These are phyloP conservation scores for Chaetomium sp. DNA, from an alignment of 2,329 filamentous ascomycete genomes.

Conservation along the genomic window DNA sequence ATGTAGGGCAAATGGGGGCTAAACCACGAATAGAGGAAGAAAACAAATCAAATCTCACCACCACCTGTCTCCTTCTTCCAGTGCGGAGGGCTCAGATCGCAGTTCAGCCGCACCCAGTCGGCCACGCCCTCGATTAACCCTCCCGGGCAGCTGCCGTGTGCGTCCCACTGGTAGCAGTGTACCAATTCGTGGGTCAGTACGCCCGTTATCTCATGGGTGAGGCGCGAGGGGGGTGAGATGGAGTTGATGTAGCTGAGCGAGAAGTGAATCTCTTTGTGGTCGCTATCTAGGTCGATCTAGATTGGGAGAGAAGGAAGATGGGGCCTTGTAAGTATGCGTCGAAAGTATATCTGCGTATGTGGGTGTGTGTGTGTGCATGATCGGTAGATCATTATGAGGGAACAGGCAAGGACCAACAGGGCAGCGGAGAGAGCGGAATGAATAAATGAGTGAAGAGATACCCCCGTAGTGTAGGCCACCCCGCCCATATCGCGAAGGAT, in stretches of 20 bases:
- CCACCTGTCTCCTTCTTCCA: constrained; percentile 57
- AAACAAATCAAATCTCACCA: constrained; percentile 9
- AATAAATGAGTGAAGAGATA: constrained; percentile 2
- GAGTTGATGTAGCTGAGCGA: constrained; percentile 65
- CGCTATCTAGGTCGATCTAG: constrained; percentile 65
- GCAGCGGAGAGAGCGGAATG: background rate
- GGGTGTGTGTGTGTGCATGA: too few relatives aligned
- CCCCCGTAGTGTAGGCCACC: constrained; percentile 74
- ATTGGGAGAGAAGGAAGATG: constrained; percentile 25
- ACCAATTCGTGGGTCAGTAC: constrained; percentile 90
- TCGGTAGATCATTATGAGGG: background rate
- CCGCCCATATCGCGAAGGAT: constrained; percentile 73
- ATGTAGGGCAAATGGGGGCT: background rate
- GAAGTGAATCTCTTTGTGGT: constrained; percentile 92
- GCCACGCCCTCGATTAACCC: constrained; percentile 88
- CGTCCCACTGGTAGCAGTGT: constrained; percentile 86
- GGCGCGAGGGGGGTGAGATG: constrained; percentile 37
- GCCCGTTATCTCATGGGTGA: constrained; percentile 62
- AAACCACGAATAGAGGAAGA: background rate
- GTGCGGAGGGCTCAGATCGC: constrained; percentile 69
- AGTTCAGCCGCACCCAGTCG: constrained; percentile 80
- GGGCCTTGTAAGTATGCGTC: background rate
- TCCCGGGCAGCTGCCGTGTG: constrained; percentile 52
- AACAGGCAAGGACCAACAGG: background rate
- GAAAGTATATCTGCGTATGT: too few relatives aligned